These are phyloP conservation scores for Yarrowia hollandica DNA, from an alignment of 805 yeast genomes.

Conservation along the genomic window DNA sequence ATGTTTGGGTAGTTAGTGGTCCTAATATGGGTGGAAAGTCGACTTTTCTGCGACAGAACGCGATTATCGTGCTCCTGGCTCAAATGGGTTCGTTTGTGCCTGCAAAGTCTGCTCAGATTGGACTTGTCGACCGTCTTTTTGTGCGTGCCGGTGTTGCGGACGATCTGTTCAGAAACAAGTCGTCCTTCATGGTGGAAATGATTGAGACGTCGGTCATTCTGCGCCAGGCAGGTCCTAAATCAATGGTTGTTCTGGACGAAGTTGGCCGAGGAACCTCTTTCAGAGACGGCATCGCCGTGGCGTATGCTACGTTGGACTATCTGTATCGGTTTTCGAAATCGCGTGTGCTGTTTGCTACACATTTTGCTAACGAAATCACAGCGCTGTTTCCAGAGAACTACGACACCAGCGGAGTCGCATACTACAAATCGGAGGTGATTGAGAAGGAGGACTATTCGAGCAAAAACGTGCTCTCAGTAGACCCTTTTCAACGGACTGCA, in stretches of 20 bases:
- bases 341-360: slow-evolving; percentile 85
- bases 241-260: slow-evolving; percentile 81
- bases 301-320: slow-evolving; percentile 69
- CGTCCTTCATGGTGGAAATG: slow-evolving; percentile 96
- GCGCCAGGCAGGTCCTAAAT: slow-evolving; percentile 60
- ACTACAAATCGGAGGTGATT: slow-evolving; percentile 36
- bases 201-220: slow-evolving; percentile 74
- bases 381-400: slow-evolving; percentile 43
- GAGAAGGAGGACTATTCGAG: slow-evolving; percentile 19
- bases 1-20: slow-evolving; percentile 70
- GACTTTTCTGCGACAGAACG: slow-evolving; percentile 71
- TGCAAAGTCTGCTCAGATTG: slow-evolving; percentile 58
- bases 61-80: slow-evolving; percentile 64
- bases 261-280: slow-evolving; percentile 90
- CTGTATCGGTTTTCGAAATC: slow-evolving; percentile 58
- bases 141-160: slow-evolving; percentile 80
- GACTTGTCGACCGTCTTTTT: slow-evolving; percentile 75
- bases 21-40: slow-evolving; percentile 93
- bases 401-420: slow-evolving; percentile 36
- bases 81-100: slow-evolving; percentile 80
- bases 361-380: slow-evolving; percentile 63
- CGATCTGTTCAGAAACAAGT: slow-evolving; percentile 70
- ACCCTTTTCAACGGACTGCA: slow-evolving; percentile 28
- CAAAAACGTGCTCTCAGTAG: slow-evolving; percentile 15
- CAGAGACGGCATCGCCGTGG: slow-evolving; percentile 79